Base-by-base conservation (phyloP, 2,329 filamentous ascomycete genomes). In the Fusarium sp. region DNA sequence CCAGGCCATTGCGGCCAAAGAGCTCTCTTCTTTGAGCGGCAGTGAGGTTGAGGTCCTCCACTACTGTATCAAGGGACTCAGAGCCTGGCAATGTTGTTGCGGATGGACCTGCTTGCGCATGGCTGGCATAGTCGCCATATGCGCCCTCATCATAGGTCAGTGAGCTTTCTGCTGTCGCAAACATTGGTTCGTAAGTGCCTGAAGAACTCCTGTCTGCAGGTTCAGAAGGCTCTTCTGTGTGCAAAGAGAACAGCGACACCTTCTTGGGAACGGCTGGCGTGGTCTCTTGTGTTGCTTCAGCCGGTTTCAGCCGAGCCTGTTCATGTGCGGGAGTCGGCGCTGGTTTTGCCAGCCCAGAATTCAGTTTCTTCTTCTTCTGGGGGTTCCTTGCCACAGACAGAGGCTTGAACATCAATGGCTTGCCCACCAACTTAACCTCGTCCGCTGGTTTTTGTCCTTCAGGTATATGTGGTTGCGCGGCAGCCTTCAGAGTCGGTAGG, bases 401-500 rank as follows among this genome's bases (percentile, higher is more conserved):
- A 7, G 96, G 96, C 80, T 92, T 93, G 82, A 98, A 98, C 90
- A 94, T 93, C 82, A 95, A 90, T 18, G 94, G 90, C 76, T 95
- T 96, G 26, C 93, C 93, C 5, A 92, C 89, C 20, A 93, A 83
- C 82, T 93, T 92, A 22, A 92, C 88, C 66, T 92, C 90, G 5
- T 89, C 86, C n/a, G 87, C 88, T 33, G 87, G 82, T 77, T 90
- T 90, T 77, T 90, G 87, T 47, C 88, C 87, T 18, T 84, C 85
- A 3, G 88, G 86, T 76, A 89, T 87, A 38, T 85, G 83, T n/a
- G 87, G 87, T 51, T 83, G 83, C 24, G 81, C 79, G 20, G 82
- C 77, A 26, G 76, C 75, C 69, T 83, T 85, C 15, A 86, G 84
- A n/a, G 85, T 76, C 10, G 84, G 82, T n/a, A 86, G 77, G 28